A percentile compares a stretch with the other conserved stretches of the same genome.
These are phyloP conservation scores for Yarrowia deformans DNA, from an alignment of 805 yeast genomes.

Conservation along the genomic window DNA sequence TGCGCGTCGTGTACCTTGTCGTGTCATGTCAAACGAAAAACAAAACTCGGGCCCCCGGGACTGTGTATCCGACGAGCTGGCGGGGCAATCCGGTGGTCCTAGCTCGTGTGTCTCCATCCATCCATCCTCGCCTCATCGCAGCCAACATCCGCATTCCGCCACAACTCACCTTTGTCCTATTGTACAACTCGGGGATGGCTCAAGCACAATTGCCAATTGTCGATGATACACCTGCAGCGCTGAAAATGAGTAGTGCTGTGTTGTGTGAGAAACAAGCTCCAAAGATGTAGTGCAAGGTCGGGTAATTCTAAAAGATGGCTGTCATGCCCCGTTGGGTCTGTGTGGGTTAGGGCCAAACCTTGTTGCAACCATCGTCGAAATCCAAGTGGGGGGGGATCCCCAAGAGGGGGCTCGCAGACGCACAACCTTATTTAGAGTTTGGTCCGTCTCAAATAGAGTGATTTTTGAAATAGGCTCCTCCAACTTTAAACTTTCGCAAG, in stretches of 20 bases:
- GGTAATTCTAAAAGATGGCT: conserved; percentile 37
- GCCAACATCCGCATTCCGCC: too few species aligned
- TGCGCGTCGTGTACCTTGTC: conserved; percentile 1
- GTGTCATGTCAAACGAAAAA: neutral
- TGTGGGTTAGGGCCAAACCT: conserved; percentile 22
- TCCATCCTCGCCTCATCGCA: too few species aligned
- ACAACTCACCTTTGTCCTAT: conserved; percentile 15
- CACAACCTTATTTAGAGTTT: conserved; percentile 4
- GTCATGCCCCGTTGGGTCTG: conserved; percentile 17
- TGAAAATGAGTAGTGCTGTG: conserved; percentile 37
- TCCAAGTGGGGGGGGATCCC: conserved; percentile 22
- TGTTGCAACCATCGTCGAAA: conserved; percentile 4
- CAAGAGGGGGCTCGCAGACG: neutral
- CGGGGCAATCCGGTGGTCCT: too few species aligned
- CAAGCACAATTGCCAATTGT: conserved; percentile 33
- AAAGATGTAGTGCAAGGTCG: conserved; percentile 35
- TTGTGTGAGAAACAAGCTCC: conserved; percentile 22
- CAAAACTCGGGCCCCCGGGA: too few species aligned
- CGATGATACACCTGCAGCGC: conserved; percentile 19
- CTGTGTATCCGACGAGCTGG: too few species aligned
- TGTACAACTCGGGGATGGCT: conserved; percentile 30
- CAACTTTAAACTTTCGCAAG: neutral
- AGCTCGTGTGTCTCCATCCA: too few species aligned
- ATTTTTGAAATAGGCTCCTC: conserved; percentile 4
- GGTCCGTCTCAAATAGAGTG: neutral